phyloP scores from a whole-genome alignment of 139 green algal species.

The Chlamydomonas schloesseri region DNA sequence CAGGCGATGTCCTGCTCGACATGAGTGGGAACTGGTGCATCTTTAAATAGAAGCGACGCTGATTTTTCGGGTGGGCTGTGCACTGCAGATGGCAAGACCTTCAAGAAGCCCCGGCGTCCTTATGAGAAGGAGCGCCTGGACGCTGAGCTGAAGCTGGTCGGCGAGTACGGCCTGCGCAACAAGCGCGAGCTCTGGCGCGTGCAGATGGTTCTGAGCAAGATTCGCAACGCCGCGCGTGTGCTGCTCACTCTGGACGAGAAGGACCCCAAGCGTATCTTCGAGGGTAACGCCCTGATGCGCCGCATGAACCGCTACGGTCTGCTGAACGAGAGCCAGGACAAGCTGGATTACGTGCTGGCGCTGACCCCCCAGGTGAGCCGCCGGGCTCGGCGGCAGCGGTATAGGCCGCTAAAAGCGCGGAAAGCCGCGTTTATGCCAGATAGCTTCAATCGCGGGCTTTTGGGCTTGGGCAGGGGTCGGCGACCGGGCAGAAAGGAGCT shows the following conservation, averaged over 20 bases:
- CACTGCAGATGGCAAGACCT: conserved; percentile 95
- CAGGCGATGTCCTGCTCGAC: not conserved
- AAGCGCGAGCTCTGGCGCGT: conserved; percentile 99
- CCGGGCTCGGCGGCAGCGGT: conserved; percentile 77
- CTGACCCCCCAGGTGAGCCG: conserved; percentile 78
- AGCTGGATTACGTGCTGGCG: conserved; percentile 99
- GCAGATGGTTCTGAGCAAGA: conserved; percentile 89
- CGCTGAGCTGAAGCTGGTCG: conserved; percentile 98
- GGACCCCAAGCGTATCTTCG: conserved; percentile 96
- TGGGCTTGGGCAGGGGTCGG: too few species aligned
- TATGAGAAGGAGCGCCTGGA: conserved; percentile 99
- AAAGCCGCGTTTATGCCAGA: too few species aligned
- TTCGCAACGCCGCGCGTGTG: conserved; percentile 93
- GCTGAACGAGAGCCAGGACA: conserved; percentile 95
- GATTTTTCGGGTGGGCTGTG: too few species aligned
- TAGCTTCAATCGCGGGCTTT: too few species aligned
- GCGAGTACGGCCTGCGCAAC: conserved; percentile 98
- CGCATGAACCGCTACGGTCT: conserved; percentile 98
- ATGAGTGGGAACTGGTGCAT: too few species aligned
- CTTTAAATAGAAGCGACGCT: too few species aligned
- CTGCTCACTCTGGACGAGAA: conserved; percentile 98
- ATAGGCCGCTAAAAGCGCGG: too few species aligned
- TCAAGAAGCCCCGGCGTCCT: conserved; percentile 98
- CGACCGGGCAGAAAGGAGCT: too few species aligned
- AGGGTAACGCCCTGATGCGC: conserved; percentile 95